Evolutionary conservation across 2,329 filamentous ascomycete genomes (phyloP).

Genomic region (Emmonsia crescens): DNA sequence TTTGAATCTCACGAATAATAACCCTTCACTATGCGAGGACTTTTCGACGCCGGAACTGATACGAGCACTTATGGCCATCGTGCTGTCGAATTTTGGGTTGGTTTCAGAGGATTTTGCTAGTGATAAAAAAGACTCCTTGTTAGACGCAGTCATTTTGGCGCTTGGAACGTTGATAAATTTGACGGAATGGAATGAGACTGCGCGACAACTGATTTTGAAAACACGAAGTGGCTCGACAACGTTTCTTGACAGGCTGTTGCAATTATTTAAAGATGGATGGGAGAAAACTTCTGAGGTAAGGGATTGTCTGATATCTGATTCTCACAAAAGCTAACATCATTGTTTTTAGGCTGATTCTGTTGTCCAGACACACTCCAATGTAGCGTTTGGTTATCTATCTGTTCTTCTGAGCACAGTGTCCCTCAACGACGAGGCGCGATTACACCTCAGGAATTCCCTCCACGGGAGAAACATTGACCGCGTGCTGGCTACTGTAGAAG

Average conservation of each 20-base stretch:
- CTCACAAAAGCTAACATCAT: constrained; percentile 2
- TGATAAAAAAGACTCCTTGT: constrained; percentile 44
- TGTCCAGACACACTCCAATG: constrained; percentile 65
- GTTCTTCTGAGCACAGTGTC: constrained; percentile 75
- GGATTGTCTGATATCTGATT: constrained; percentile 14
- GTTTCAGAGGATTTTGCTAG: constrained; percentile 19
- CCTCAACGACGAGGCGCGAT: constrained; percentile 40
- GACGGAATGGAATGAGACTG: constrained; percentile 60
- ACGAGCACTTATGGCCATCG: constrained; percentile 26
- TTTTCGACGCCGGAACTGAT: constrained; percentile 45
- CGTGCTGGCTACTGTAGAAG: constrained; percentile 48
- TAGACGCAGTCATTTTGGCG: constrained; percentile 66
- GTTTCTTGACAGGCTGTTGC: constrained; percentile 50
- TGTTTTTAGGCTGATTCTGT: constrained; percentile 39
- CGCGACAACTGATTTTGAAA: constrained; percentile 42
- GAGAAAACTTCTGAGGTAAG: constrained; percentile 58
- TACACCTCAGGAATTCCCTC: constrained; percentile 33
- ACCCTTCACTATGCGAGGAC: constrained; percentile 53
- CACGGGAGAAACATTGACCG: constrained; percentile 38
- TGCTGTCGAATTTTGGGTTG: constrained; percentile 24
- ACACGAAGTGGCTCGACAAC: constrained; percentile 21
- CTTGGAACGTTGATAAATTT: constrained; percentile 82
- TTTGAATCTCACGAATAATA: constrained; percentile 79
- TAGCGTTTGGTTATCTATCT: constrained; percentile 76
- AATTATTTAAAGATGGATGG: constrained; percentile 57